Base-by-base conservation (phyloP, 495 filamentous ascomycete genomes). In the Margaritispora aquatica region DNA sequence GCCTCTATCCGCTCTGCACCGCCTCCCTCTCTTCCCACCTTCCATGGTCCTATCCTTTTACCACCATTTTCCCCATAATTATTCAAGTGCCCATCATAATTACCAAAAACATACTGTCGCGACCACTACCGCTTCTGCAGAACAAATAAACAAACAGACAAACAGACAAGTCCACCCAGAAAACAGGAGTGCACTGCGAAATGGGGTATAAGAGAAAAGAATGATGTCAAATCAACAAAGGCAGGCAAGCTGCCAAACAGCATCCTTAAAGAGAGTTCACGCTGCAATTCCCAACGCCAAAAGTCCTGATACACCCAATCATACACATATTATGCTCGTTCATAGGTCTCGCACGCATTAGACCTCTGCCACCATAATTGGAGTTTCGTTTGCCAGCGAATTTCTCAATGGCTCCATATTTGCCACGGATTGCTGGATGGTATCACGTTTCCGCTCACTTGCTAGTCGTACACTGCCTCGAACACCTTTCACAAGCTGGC, bases 401-500 rank as follows among this genome's bases (percentile, higher is more conserved):
- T 22, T 52, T 26, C 22, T 46, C n/a, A n/a, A 13, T 26, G 29
- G 22, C 17, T 53, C 54, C 47, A 57, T 24, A 17, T 13, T 24
- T 19, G 53, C 20, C n/a, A 56, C 49, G 1, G 58, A 24, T 8
- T 62, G 56, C 26, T 41, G 27, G 1, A 29, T 27, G 4, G 50
- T 29, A 2, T 54, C 57, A 10, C 38, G 49, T 21, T 60, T 59
- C n/a, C 62, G 36, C 50, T 65, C 65, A 47, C 62, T 65, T 7
- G 62, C 56, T n/a, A 69, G 26, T 7, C 66, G 58, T 1, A 69
- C 57, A 38, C 61, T 64, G 13, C 64, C 66, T 53, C 83, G 75
- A 29, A 72, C 70, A 46, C 83, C 78, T 55, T 85, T 80, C 26
- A 87, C 74, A 44, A 87, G 63, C 50, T 85, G 79, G 17, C 87